These are phyloP conservation scores for Aureobasidium zeae DNA, from an alignment of 2,329 filamentous ascomycete species.

Conservation along the genomic window DNA sequence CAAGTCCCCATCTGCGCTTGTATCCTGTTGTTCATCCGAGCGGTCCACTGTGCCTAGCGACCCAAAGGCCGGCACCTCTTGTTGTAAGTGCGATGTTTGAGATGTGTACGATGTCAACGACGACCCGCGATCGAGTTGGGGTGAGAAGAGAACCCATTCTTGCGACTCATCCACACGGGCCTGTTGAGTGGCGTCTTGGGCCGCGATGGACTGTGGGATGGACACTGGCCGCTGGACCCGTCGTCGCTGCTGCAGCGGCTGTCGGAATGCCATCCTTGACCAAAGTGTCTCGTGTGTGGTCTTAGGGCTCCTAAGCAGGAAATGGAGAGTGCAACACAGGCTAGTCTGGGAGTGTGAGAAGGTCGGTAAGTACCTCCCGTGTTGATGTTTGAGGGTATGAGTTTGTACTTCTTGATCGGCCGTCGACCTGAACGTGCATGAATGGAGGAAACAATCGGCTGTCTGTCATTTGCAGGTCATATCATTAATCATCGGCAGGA, in stretches of 20 bases:
- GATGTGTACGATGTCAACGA: constrained; percentile 59
- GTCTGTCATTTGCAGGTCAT: too few species aligned
- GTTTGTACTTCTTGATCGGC: too few species aligned
- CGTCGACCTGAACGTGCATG: too few species aligned
- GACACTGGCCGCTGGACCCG: constrained; percentile 22
- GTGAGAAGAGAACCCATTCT: constrained; percentile 93
- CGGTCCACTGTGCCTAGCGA: constrained; percentile 62
- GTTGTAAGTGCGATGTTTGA: constrained; percentile 56
- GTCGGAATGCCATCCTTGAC: constrained; percentile 26
- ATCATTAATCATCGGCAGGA: too few species aligned
- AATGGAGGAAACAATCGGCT: too few species aligned
- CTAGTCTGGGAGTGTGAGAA: too few species aligned
- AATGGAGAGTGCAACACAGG: too few species aligned
- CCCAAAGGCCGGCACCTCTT: constrained; percentile 72
- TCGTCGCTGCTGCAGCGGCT: constrained; percentile 27
- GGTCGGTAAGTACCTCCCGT: too few species aligned
- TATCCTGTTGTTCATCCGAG: constrained; percentile 44
- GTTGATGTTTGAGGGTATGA: too few species aligned
- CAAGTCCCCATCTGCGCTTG: constrained; percentile 33
- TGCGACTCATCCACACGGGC: constrained; percentile 60
- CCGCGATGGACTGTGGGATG: constrained; percentile 15
- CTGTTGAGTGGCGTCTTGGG: constrained; percentile 30
- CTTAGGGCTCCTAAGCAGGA: too few species aligned
- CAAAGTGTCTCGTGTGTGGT: too few species aligned
- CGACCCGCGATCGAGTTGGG: constrained; percentile 42